Percentiles rank a stretch among this genome's conserved stretches.
phyloP scores from a whole-genome alignment of 1,139 yeast genomes.

The Yamadazyma friedrichii region DNA sequence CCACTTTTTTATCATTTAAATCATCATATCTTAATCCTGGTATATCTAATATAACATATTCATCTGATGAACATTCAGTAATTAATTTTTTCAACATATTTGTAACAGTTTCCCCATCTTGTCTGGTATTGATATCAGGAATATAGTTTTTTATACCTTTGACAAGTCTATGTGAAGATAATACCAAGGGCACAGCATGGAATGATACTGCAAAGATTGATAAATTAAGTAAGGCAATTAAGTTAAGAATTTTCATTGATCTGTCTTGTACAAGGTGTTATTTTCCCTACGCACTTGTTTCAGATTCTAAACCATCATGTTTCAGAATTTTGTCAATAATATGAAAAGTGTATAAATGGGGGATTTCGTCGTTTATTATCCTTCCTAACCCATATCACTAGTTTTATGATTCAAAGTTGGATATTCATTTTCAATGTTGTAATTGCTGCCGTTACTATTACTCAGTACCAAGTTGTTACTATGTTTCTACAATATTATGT shows the following conservation, averaged over 20 bases:
- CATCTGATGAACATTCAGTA: slow-evolving; percentile 67
- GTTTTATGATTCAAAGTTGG: no score
- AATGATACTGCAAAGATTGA: not conserved
- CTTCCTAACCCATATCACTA: not conserved
- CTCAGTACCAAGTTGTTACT: slow-evolving; percentile 18
- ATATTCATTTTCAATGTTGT: no score
- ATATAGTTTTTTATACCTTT: slow-evolving; percentile 27
- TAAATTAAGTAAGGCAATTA: no score
- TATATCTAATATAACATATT: slow-evolving; percentile 62
- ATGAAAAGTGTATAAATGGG: not conserved
- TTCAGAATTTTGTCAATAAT: slow-evolving; percentile 3
- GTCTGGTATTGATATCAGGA: slow-evolving; percentile 19
- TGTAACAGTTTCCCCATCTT: slow-evolving; percentile 26
- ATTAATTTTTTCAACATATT: slow-evolving; percentile 48
- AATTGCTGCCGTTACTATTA: slow-evolving; percentile 8
- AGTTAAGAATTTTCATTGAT: no score
- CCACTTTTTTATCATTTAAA: slow-evolving; percentile 37
- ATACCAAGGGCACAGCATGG: slow-evolving; percentile 28
- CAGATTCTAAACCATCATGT: slow-evolving; percentile 6
- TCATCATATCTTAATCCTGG: slow-evolving; percentile 70
- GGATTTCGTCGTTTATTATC: not conserved
- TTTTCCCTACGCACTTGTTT: slow-evolving; percentile 5
- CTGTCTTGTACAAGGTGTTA: slow-evolving; percentile 1
- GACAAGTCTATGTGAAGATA: slow-evolving; percentile 45
- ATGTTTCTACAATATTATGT: slow-evolving; percentile 12